Conservation (phyloP, 352 stramenopile genomes). For the Globisporangium emineosum region DNA sequence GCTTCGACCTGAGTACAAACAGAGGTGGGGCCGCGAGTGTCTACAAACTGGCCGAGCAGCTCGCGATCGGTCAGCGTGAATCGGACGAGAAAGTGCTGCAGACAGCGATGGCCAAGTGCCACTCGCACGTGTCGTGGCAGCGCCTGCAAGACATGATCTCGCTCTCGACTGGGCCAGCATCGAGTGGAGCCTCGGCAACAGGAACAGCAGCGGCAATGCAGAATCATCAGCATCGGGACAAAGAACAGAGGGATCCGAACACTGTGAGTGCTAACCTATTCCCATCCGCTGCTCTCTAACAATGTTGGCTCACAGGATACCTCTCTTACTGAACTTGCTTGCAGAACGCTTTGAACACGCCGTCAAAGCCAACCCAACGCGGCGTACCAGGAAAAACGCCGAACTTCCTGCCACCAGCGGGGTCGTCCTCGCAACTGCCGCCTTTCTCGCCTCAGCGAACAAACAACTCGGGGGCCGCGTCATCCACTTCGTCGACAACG, state of each 20-base stretch:
- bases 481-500: slow-evolving; percentile 20
- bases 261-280: neutral
- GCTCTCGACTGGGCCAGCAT: neutral
- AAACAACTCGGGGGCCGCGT: slow-evolving; percentile 16
- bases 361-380: slow-evolving; percentile 4
- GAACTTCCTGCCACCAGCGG: slow-evolving; percentile 10
- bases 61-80: slow-evolving; percentile 23
- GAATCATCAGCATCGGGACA: neutral
- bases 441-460: slow-evolving; percentile 10
- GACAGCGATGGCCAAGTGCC: slow-evolving; percentile 39
- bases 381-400: neutral
- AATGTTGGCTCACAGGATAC: neutral
- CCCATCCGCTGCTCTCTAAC: neutral
- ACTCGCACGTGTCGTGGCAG: slow-evolving; percentile 35
- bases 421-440: slow-evolving; percentile 17
- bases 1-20: slow-evolving; percentile 24
- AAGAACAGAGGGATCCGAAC: slow-evolving; percentile 2
- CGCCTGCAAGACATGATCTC: slow-evolving; percentile 28
- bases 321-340: neutral
- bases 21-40: slow-evolving; percentile 28
- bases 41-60: slow-evolving; percentile 20
- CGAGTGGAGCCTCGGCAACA: neutral
- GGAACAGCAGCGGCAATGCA: neutral
- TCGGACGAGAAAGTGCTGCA: slow-evolving; percentile 32
- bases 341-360: slow-evolving; percentile 5